phyloP scores from a whole-genome alignment of 2,329 filamentous ascomycete genomes.

The Neopestalotiopsis clavispora region DNA sequence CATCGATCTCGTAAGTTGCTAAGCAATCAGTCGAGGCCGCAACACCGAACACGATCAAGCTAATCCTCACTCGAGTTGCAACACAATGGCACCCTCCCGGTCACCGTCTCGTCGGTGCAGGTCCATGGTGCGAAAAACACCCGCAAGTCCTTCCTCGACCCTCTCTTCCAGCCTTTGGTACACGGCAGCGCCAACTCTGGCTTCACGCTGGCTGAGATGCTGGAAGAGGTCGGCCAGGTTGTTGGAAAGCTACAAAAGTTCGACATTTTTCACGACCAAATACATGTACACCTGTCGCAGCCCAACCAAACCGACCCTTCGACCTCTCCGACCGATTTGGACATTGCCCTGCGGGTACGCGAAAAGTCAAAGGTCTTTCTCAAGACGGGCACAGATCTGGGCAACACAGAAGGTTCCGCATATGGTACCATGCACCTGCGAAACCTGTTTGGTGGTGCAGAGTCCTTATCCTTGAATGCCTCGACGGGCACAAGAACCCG shows the following conservation, averaged over 20 bases:
- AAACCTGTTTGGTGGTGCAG: slow-evolving; percentile 93
- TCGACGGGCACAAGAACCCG: slow-evolving; percentile 88
- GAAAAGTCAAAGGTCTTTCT: slow-evolving; percentile 85
- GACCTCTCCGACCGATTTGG: slow-evolving; percentile 76
- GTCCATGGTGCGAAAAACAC: slow-evolving; percentile 84
- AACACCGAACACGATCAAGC: neutral
- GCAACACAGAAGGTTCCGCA: slow-evolving; percentile 91
- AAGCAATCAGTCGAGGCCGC: slow-evolving; percentile 11
- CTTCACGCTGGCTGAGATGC: slow-evolving; percentile 81
- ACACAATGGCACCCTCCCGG: slow-evolving; percentile 84
- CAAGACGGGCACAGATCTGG: slow-evolving; percentile 93
- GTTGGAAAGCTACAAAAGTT: slow-evolving; percentile 72
- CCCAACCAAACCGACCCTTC: slow-evolving; percentile 71
- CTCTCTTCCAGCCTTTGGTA: slow-evolving; percentile 79
- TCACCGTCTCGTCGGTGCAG: slow-evolving; percentile 84
- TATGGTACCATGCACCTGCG: slow-evolving; percentile 87
- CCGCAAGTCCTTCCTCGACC: slow-evolving; percentile 81
- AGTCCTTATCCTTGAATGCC: slow-evolving; percentile 85
- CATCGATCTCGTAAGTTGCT: slow-evolving; percentile 62
- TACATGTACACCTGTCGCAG: slow-evolving; percentile 82
- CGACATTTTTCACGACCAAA: slow-evolving; percentile 85
- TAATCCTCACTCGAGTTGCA: slow-evolving; percentile 61
- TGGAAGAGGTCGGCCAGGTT: slow-evolving; percentile 44
- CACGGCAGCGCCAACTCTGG: slow-evolving; percentile 67
- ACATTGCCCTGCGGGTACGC: slow-evolving; percentile 76